A percentile compares a stretch with the other conserved stretches of the same genome.
phyloP scores from a whole-genome alignment of 139 green algal species.

The Closterium sp. region DNA sequence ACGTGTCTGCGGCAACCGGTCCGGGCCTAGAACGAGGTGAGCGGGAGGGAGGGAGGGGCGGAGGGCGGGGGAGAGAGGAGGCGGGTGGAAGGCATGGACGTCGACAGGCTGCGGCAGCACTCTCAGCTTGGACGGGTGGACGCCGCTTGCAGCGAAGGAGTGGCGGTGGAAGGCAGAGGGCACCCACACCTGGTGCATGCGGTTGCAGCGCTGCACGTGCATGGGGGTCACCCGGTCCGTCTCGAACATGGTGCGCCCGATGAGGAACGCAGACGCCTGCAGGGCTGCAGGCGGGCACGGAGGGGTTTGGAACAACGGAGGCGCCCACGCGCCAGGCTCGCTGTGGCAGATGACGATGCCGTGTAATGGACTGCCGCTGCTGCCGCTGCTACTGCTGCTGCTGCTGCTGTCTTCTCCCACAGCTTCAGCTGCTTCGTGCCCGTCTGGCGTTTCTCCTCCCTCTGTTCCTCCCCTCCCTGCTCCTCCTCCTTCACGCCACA shows the following conservation, averaged over 20 bases:
- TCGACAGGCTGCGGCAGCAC: constrained; percentile 47
- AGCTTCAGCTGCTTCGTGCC: neutral
- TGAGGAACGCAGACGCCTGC: neutral
- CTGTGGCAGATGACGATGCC: constrained; percentile 50
- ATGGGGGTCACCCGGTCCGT: constrained; percentile 44
- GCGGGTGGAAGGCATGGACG: constrained; percentile 29
- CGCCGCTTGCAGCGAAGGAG: constrained; percentile 46
- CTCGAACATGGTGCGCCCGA: constrained; percentile 62
- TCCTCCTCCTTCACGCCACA: neutral
- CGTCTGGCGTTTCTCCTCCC: neutral
- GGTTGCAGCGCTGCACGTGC: constrained; percentile 53
- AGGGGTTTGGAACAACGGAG: constrained; percentile 43
- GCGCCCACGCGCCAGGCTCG: constrained; percentile 54
- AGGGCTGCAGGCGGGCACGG: constrained; percentile 46
- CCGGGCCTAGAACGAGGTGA: neutral
- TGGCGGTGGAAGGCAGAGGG: constrained; percentile 57
- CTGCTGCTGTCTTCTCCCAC: neutral
- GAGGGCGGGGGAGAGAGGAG: neutral
- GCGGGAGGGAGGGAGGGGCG: neutral
- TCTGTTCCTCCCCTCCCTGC: neutral
- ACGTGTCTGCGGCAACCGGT: neutral
- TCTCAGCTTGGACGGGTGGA: constrained; percentile 22
- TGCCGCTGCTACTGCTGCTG: neutral
- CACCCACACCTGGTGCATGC: constrained; percentile 54
- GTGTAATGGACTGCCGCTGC: neutral